Evolutionary conservation across 2,329 filamentous ascomycete genomes (phyloP).

Genomic region (Proliferodiscus dingleyae): DNA sequence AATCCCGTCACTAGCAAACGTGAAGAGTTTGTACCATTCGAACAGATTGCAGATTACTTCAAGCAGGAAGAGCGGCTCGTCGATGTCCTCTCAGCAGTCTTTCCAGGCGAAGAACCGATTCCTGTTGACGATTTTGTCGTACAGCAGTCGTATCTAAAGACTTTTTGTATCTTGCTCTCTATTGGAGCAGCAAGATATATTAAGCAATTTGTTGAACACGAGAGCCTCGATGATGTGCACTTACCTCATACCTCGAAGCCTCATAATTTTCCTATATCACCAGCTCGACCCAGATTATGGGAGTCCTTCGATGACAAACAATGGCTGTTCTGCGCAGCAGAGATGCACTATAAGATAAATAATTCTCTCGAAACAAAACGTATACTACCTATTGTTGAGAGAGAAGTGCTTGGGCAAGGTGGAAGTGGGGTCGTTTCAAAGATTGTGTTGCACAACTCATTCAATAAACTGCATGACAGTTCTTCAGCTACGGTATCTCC

Average conservation of each 20-base stretch:
- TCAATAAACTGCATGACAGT: constrained; percentile 12
- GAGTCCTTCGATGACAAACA: constrained; percentile 19
- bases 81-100: neutral
- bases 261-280: too few species aligned
- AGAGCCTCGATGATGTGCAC: too few species aligned
- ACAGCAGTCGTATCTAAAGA: too few species aligned
- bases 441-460: constrained; percentile 17
- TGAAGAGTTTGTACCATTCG: neutral
- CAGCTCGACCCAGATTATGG: constrained; percentile 8
- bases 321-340: constrained; percentile 21
- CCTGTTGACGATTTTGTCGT: too few species aligned
- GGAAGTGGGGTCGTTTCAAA: constrained; percentile 14
- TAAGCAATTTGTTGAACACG: too few species aligned
- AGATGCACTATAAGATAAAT: constrained; percentile 7
- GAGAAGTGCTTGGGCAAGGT: constrained; percentile 7
- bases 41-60: neutral
- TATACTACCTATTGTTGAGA: constrained; percentile 22
- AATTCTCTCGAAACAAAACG: constrained; percentile 10
- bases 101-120: neutral
- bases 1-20: neutral
- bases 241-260: too few species aligned
- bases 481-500: too few species aligned
- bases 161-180: too few species aligned
- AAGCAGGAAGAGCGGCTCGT: neutral
- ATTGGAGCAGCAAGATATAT: too few species aligned